These are phyloP conservation scores for Oleoguttula mirabilis DNA, from an alignment of 495 filamentous ascomycete genomes.

Conservation along the genomic window DNA sequence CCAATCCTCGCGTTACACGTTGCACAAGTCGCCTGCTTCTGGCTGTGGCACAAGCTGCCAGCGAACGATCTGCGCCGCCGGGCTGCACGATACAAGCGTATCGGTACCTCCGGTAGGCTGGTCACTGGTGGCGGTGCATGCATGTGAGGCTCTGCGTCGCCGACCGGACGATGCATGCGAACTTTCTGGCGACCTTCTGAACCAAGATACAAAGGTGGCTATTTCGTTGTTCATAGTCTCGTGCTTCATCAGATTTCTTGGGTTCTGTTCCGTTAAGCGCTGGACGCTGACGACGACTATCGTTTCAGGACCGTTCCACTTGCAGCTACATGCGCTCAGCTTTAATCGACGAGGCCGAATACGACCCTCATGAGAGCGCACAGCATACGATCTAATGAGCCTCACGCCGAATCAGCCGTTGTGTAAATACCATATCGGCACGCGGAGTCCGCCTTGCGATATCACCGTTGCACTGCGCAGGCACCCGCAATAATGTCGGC, in stretches of 20 bases:
- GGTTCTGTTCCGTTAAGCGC: conserved; percentile 4
- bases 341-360: conserved; percentile 3
- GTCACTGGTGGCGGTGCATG: conserved; percentile 21
- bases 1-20: conserved; percentile 8
- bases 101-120: conserved; percentile 10
- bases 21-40: neutral
- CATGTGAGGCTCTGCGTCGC: conserved; percentile 6
- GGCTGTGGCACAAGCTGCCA: conserved; percentile 7
- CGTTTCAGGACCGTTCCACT: neutral
- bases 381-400: conserved; percentile 12
- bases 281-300: conserved; percentile 18
- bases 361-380: conserved; percentile 9
- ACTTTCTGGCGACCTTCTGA: conserved; percentile 4
- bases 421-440: neutral
- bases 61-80: conserved; percentile 6
- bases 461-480: conserved; percentile 1
- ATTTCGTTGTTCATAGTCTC: neutral
- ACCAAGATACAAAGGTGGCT: conserved; percentile 9
- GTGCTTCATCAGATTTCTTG: neutral
- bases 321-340: conserved; percentile 1
- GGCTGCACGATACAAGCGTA: neutral
- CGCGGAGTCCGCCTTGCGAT: neutral
- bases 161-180: conserved; percentile 10
- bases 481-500: conserved; percentile 12
- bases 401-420: neutral